A percentile compares a stretch with the other conserved stretches of the same genome.
These are phyloP conservation scores for Chlamydomonas eustigma DNA, from an alignment of 139 green algal species.

Conservation along the genomic window DNA sequence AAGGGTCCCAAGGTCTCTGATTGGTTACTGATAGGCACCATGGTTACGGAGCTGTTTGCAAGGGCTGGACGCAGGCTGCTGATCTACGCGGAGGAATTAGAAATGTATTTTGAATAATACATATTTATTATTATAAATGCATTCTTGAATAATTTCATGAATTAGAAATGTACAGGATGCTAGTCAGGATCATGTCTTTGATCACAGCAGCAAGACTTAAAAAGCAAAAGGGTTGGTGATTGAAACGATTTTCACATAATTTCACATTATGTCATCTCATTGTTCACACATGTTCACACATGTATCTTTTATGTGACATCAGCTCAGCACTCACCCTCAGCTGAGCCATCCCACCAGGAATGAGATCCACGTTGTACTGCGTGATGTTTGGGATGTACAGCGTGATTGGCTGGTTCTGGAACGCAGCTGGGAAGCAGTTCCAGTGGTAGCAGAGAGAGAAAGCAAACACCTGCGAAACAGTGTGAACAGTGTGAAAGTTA, in stretches of 20 bases:
- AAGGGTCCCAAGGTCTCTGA: slow-evolving; percentile 7
- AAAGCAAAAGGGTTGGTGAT: no score
- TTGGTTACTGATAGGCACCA: neutral
- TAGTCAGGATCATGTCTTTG: no score
- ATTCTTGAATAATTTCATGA: no score
- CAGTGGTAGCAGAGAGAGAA: slow-evolving; percentile 46
- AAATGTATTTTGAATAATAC: neutral
- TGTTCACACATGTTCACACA: no score
- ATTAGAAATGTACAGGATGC: no score
- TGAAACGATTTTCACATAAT: no score
- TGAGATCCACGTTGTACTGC: slow-evolving; percentile 25
- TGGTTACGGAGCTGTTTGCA: neutral
- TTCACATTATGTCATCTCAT: no score
- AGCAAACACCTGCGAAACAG: slow-evolving; percentile 26
- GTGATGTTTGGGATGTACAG: slow-evolving; percentile 6
- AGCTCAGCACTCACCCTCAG: neutral
- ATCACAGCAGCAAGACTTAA: no score
- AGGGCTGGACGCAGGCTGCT: neutral
- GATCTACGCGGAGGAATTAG: neutral
- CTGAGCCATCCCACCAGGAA: neutral
- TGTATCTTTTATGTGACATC: no score
- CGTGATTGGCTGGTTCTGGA: slow-evolving; percentile 20
- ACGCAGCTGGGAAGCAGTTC: slow-evolving; percentile 30
- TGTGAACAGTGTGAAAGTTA: no score
- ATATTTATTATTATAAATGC: no score